Base-by-base conservation (phyloP, 192 early-diverging fungal species). In the Backusella mclennaniae region DNA sequence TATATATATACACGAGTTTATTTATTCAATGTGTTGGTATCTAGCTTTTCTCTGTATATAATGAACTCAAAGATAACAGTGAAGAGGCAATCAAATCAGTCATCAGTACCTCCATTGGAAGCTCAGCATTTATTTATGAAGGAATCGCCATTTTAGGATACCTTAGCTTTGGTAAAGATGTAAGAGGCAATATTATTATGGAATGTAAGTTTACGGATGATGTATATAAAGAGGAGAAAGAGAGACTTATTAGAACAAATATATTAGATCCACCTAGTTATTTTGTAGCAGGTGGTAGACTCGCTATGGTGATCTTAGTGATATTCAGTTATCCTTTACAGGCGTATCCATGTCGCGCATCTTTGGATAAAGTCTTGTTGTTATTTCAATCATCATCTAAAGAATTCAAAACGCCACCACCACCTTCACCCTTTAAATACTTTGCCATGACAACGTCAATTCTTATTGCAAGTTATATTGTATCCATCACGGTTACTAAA, bases 301-400 rank as follows among this genome's bases (percentile, higher is more conserved):
- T 96, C 9, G 94, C 95, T 14, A 93, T 99, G 71, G 96, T 94
- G 1, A 79, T 98, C 23, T 84, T 97, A 11, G 96, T 98, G 36
- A 75, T 98, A 52, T 91, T 98, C 53, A 93, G 92, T 1, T 98
- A 95, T 84, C 96, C 98, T 15, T 84, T 99, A 6, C 98, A 99
- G 83, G 91, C 90, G 74, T 96, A 98, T 75, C 98, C 98, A 4
- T 92, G 92, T 75, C 89, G 98, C 38, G 92, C 91, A 6, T 96
- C 91, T 39, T 83, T 97, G 26, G 95, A 97, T 82, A 98, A 98
- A 85, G 90, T 99, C 5, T 66, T 95, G 6, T 82, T 87, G 5
- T 71, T 44, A n/a, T 8, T 66, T 5, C 41, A 73, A 11, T 42
- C 73, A 31, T 44, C 21, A 31, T 38, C 36, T 11, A 39, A 66